Percentiles rank a stretch among this genome's conserved stretches.
Evolutionary conservation across 495 filamentous ascomycete species (phyloP).

Genomic region (Pyrenopolyporus hunteri): DNA sequence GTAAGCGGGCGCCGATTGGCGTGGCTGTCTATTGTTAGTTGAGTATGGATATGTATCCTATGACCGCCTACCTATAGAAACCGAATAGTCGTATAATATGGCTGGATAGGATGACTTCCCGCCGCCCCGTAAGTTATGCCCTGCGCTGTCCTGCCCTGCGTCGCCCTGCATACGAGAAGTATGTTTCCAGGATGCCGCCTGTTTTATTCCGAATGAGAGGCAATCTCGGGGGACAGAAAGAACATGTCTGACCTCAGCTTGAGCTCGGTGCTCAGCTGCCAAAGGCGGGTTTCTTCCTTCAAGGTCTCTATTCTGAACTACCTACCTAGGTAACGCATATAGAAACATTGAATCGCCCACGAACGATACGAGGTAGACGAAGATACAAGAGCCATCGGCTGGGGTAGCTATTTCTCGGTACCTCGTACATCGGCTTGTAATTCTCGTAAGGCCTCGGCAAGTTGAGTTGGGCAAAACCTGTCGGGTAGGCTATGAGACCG

Average conservation of each 20-base stretch:
- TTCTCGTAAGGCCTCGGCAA: background rate
- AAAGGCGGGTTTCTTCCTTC: conserved; percentile 4
- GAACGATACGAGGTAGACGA: background rate
- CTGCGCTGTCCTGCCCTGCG: conserved; percentile 9
- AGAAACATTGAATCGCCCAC: background rate
- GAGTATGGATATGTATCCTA: background rate
- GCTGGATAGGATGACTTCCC: conserved; percentile 28
- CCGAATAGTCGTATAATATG: conserved; percentile 10
- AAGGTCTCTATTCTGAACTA: background rate
- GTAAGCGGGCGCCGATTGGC: conserved; percentile 15
- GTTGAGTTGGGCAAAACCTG: conserved; percentile 14
- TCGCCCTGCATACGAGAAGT: conserved; percentile 15
- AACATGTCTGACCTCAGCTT: conserved; percentile 34
- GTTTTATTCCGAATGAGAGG: conserved; percentile 12
- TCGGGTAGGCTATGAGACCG: conserved; percentile 17
- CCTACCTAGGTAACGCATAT: background rate
- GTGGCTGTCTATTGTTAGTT: conserved; percentile 9
- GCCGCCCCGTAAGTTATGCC: conserved; percentile 11
- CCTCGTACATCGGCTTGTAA: conserved; percentile 21
- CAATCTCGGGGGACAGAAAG: conserved; percentile 6
- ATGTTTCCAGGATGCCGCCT: conserved; percentile 5
- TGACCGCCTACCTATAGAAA: conserved; percentile 5
- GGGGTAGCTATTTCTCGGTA: background rate
- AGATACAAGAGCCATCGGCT: background rate
- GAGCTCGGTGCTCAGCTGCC: conserved; percentile 16